Evolutionary conservation across 768 basidiomycete genomes (phyloP), one percentile per base, ranked within the genome.

Genomic region (Russula sp.): DNA sequence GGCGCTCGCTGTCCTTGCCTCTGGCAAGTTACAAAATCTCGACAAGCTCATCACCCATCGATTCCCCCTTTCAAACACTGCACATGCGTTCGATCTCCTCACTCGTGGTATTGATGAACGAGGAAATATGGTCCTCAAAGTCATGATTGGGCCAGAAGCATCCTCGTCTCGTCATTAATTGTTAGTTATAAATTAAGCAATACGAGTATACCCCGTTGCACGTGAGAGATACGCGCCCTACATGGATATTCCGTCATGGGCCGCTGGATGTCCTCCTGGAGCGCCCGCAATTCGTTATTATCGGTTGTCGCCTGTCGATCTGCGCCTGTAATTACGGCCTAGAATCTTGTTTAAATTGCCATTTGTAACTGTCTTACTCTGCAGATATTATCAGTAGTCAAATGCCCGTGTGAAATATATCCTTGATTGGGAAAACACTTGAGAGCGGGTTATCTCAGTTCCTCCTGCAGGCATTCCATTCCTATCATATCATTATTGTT

Each of bases 41-140:
- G 82, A 83, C 66, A 87, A 86, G 73, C 82, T 97, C 73, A 82
- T 95, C 64, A 92, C 91, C 11, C 92, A 93, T 71, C 85, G 87
- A 46, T 83, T 90, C 73, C 67, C 75, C 11, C 80, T 98, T 52
- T 78, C 81, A 56, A 80, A 89, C 34, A 81, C 89, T 7, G 79
- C 80, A 28, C 78, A 81, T 59, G 95, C 94, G 38, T 98, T 98
- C 74, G 88, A 94, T 73, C 81, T 92, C 65, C 79, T 98, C 49
- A 79, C 83, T 62, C 77, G 82, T 53, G 95, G 95, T 5, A 80
- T 81, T 67, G 95, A 95, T 73, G 88, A 89, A 57, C 72, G 83
- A 3, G 94, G 92, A 10, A 81, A 83, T 34, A 80, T 95, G 79
- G 91, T 97, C 40, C 80, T 98, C 73, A 98, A 98, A 79, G 84